Base-by-base conservation (phyloP, 2,329 filamentous ascomycete genomes). In the Herpotrichia juniperi region DNA sequence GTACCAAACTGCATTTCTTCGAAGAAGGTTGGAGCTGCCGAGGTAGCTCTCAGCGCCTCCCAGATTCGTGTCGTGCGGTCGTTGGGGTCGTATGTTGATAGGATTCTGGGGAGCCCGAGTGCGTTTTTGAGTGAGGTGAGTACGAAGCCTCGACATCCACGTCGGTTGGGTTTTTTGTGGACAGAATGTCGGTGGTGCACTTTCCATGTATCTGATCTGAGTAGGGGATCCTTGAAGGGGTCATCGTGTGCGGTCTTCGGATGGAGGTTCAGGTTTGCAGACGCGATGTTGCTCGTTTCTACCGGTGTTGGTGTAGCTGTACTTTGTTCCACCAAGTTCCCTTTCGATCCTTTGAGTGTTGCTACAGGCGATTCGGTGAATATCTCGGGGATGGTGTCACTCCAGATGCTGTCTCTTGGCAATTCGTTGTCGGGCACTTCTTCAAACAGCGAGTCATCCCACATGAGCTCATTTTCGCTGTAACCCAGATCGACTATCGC, bases 41-140 rank as follows among this genome's bases (percentile, higher is more conserved):
- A 75, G 1, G 80, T 80, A 5, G 81, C 81, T 14, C 81, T 74
- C 2, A 79, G 74, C 51, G 79, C 79, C 70, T 84, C 77, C 79
- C 81, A 83, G 3, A 78, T 74, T 24, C 59, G 43, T 3, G 71
- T 74, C 8, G 65, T 67, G 1, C 69, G 67, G 53, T 75, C 72
- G 32, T 74, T 74, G 16, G 73, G 69, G 43, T 75, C 72, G 46
- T 74, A 75, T 0, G 73, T 74, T 1, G 67, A 69, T 6, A 75
- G 54, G 3, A 74, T 67, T 19, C 70, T 56, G 1, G 73, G 72
- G 0, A 74, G 56, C 4, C 72, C 73, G 0, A 75, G 55, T 0
- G 72, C 71, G 22, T 74, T 74, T 52, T 75, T 75, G 30, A 74
- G 61, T 1, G 69, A 67, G 1, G 69, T 72, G n/a, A 74, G 62